Percentiles rank a stretch among this genome's conserved stretches.
phyloP scores from a whole-genome alignment of 305 asterid species.

The Nicotiana rustica region DNA sequence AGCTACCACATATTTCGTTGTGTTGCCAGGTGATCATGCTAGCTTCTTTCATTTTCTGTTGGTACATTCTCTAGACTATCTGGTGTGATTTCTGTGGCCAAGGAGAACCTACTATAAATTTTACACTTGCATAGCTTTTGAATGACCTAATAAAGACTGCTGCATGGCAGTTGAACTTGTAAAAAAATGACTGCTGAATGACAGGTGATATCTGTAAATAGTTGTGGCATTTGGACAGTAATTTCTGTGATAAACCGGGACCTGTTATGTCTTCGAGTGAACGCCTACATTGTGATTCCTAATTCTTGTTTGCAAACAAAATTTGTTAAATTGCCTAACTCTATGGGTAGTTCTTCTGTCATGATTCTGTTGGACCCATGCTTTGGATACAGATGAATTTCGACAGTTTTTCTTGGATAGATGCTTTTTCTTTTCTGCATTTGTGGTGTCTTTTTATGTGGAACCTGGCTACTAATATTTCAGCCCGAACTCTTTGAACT shows the following conservation, averaged over 20 bases:
- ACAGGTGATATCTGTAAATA: slow-evolving; percentile 6
- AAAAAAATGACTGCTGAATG: background rate
- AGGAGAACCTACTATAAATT: slow-evolving; percentile 18
- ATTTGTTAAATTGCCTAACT: background rate
- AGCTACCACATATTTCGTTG: slow-evolving; percentile 98
- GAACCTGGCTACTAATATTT: slow-evolving; percentile 24
- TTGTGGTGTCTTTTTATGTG: background rate
- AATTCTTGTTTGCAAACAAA: background rate
- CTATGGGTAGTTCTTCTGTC: background rate
- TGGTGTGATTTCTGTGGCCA: slow-evolving; percentile 25
- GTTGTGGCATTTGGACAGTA: slow-evolving; percentile 4
- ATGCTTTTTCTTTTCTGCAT: slow-evolving; percentile 25
- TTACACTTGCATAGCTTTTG: background rate
- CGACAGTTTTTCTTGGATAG: background rate
- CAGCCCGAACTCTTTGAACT: slow-evolving; percentile 35
- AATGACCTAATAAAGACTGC: background rate
- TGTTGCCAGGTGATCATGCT: slow-evolving; percentile 79
- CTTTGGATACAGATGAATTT: background rate
- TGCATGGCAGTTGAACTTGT: background rate
- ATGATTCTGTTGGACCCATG: slow-evolving; percentile 14
- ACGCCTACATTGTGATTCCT: slow-evolving; percentile 14
- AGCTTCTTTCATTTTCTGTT: background rate
- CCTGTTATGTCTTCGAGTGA: background rate
- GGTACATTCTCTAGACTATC: background rate
- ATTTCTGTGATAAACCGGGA: slow-evolving; percentile 21